A percentile compares a stretch with the other conserved stretches of the same genome.
phyloP scores from a whole-genome alignment of 1,139 yeast species.

The Suhomyces choctaworum region DNA sequence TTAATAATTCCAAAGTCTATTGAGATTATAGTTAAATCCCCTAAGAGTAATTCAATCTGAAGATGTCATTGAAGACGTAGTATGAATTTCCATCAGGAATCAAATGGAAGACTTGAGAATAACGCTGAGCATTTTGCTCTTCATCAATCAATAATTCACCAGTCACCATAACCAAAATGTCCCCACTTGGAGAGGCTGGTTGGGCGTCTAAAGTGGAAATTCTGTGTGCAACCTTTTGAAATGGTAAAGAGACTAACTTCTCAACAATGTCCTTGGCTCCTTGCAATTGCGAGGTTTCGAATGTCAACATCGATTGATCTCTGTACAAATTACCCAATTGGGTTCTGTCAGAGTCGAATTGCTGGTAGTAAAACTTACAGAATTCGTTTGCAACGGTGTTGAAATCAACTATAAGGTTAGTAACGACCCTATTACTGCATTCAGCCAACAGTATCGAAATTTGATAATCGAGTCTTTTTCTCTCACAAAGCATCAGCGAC shows the following conservation, averaged over 20 bases:
- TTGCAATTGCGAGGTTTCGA: constrained; percentile 91
- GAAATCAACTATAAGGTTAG: constrained; percentile 54
- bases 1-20: neutral
- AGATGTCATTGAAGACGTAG: constrained; percentile 93
- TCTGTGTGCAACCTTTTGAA: constrained; percentile 89
- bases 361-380: constrained; percentile 92
- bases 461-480: too few species aligned
- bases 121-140: constrained; percentile 92
- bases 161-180: constrained; percentile 95
- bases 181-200: constrained; percentile 93
- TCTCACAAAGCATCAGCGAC: too few species aligned
- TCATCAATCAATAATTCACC: constrained; percentile 93
- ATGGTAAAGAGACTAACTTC: constrained; percentile 83
- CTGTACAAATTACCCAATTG: constrained; percentile 94
- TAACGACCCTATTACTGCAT: constrained; percentile 1
- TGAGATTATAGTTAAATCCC: too few species aligned
- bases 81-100: constrained; percentile 89
- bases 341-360: constrained; percentile 89
- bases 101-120: constrained; percentile 96
- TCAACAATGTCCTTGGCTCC: constrained; percentile 93
- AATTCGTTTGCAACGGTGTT: constrained; percentile 77
- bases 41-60: constrained; percentile 81
- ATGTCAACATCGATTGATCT: constrained; percentile 95
- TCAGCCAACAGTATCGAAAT: too few species aligned
- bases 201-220: constrained; percentile 96